Base-by-base conservation (phyloP, 164 flowering plant genomes). In the Buxus sempervirens region DNA sequence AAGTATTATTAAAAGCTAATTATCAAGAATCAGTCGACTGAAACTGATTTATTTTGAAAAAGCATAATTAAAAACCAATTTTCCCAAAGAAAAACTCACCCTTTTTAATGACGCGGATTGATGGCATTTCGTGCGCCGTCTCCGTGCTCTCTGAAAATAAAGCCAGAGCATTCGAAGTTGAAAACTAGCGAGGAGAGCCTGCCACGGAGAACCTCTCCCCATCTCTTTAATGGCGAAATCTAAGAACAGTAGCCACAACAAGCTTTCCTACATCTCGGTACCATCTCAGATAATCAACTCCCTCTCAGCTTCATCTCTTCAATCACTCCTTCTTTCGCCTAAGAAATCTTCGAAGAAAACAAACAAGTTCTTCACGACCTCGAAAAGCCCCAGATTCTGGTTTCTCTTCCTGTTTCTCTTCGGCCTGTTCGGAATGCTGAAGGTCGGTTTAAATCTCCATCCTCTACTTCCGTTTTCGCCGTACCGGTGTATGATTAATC, bases 361-460 rank as follows among this genome's bases (percentile, higher is more conserved):
- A 24, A 32, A 54, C 61, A 54, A 65, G 20, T 58, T 63, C 59
- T 66, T 72, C 26, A 70, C 58, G 54, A 6, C 65, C 55, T 65
- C 64, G 26, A 81, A 64, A 57, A 77, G 69, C 70, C 81, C 87
- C 8, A 84, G 80, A 65, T 58, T 81, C 62, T 82, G 86, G 81
- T 60, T 80, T 53, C 51, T 72, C 56, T 58, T 80, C 20, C 66
- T 88, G 62, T 81, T 83, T 70, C 62, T 86, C 45, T 75, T 85
- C 54, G 68, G 87, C 4, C 69, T 90, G 16, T 13, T 89, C 15
- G 86, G 90, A 0, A 82, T 85, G 82, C 48, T 89, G 21, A 83
- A 64, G 72, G 42, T 84, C 38, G 76, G 79, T 26, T 67, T 79
- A 72, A 66, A 72, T 41, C 78, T 84, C 22, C 81, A 84, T 26